Percentiles rank a stretch among this genome's conserved stretches.
These are phyloP conservation scores for Fonsecaea erecta DNA, from an alignment of 2,329 filamentous ascomycete genomes.

Conservation along the genomic window DNA sequence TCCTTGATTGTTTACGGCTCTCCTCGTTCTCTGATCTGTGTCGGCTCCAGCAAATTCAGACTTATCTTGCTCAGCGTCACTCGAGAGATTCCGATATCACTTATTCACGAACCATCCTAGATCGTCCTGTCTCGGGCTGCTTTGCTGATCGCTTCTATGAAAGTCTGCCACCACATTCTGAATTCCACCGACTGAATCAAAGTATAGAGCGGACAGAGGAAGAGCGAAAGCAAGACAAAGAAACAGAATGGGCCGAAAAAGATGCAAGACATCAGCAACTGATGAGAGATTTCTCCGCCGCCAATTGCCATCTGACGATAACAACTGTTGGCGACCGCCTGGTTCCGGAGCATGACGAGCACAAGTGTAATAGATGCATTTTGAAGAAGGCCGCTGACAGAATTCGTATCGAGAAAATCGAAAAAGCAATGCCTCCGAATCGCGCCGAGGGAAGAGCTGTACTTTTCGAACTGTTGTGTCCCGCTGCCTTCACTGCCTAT, in stretches of 20 bases:
- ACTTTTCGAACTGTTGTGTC: constrained; percentile 59
- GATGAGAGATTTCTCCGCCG: constrained; percentile 7
- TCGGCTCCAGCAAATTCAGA: constrained; percentile 57
- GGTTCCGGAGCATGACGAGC: constrained; percentile 8
- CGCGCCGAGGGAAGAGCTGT: constrained; percentile 45
- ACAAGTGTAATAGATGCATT: constrained; percentile 19
- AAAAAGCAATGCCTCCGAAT: constrained; percentile 35
- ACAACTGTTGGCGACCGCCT: constrained; percentile 4
- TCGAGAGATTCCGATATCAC: constrained; percentile 6
- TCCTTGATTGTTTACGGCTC: constrained; percentile 63
- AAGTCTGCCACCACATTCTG: constrained; percentile 31
- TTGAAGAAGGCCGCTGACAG: constrained; percentile 10
- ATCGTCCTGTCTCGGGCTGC: constrained; percentile 48
- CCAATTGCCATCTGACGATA: not conserved
- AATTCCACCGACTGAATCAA: constrained; percentile 40
- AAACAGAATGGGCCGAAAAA: constrained; percentile 43
- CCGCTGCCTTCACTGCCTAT: constrained; percentile 54
- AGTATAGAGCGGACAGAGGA: constrained; percentile 43
- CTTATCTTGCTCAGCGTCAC: constrained; percentile 49
- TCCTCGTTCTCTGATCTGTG: constrained; percentile 53
- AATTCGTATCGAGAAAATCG: constrained; percentile 19
- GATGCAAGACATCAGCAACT: constrained; percentile 12
- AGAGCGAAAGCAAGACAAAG: constrained; percentile 41
- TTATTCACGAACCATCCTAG: constrained; percentile 53
- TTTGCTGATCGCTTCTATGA: constrained; percentile 56